Percentiles rank a stretch among this genome's conserved stretches.
Evolutionary conservation across 768 basidiomycete genomes (phyloP).

Genomic region (Podaxis rugospora): DNA sequence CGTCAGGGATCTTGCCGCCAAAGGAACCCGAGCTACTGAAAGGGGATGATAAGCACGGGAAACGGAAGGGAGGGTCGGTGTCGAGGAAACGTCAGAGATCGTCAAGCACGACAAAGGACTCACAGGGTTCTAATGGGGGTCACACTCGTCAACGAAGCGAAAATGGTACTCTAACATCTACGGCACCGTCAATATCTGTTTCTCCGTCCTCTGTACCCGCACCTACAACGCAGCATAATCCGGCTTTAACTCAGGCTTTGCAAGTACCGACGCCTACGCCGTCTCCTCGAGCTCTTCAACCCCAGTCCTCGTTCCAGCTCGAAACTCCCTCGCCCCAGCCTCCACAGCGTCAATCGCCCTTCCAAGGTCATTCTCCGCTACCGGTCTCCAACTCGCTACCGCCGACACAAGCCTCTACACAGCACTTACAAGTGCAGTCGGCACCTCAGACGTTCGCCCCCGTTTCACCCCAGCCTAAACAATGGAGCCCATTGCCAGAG

Average conservation of each 20-base stretch:
- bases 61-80: not conserved
- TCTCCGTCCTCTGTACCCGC: not conserved
- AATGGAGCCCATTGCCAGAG: not conserved
- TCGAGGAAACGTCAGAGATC: slow-evolving; percentile 6
- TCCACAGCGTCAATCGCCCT: not conserved
- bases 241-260: not conserved
- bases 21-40: not conserved
- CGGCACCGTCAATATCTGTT: slow-evolving; percentile 1
- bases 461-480: not conserved
- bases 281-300: not conserved
- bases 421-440: not conserved
- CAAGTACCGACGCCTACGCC: not conserved
- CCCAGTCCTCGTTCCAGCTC: not conserved
- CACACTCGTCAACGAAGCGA: not conserved
- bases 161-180: not conserved
- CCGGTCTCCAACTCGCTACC: not conserved
- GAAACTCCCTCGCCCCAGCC: slow-evolving; percentile 1
- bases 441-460: not conserved
- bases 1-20: slow-evolving; percentile 2
- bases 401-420: not conserved
- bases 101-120: not conserved
- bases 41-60: not conserved
- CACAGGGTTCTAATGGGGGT: not conserved
- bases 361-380: not conserved
- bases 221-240: not conserved